A percentile compares a stretch with the other conserved stretches of the same genome.
Evolutionary conservation across 345 rosid genomes (phyloP).

Genomic region (Salix suchowensis): DNA sequence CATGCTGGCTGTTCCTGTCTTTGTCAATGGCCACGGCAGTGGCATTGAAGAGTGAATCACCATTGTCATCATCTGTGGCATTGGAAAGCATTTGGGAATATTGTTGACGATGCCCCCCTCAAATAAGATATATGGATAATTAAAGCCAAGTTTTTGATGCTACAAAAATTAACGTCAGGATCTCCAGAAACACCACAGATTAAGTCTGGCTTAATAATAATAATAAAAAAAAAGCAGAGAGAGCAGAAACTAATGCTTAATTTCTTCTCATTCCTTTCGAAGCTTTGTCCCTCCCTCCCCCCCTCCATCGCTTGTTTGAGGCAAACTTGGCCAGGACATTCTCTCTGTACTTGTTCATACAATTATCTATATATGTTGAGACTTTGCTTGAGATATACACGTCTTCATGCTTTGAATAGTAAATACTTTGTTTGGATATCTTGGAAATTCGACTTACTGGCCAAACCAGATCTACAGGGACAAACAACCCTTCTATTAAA

Average conservation of each 20-base stretch:
- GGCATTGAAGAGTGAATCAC: constrained; percentile 30
- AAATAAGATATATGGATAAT: not conserved
- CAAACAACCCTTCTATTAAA: not conserved
- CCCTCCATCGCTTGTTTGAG: constrained; percentile 9
- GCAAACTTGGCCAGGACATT: constrained; percentile 22
- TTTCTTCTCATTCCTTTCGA: constrained; percentile 1
- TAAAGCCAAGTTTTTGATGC: not conserved
- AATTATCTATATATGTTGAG: not conserved
- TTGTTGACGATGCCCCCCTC: not conserved
- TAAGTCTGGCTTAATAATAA: not conserved
- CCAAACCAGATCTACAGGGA: not conserved
- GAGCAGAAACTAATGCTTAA: not conserved
- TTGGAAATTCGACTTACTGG: not conserved
- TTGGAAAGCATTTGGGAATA: constrained; percentile 30
- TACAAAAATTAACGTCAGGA: constrained; percentile 5
- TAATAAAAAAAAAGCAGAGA: not conserved
- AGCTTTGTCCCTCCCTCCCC: not conserved
- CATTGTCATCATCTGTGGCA: constrained; percentile 21
- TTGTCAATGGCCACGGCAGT: constrained; percentile 75
- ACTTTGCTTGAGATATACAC: not conserved
- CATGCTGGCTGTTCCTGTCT: constrained; percentile 74
- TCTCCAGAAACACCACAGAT: not conserved
- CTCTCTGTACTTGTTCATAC: not conserved
- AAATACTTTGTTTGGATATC: not conserved
- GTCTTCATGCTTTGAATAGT: not conserved